phyloP scores from a whole-genome alignment of 192 early-diverging fungal genomes.

The Coemansia sp. region DNA sequence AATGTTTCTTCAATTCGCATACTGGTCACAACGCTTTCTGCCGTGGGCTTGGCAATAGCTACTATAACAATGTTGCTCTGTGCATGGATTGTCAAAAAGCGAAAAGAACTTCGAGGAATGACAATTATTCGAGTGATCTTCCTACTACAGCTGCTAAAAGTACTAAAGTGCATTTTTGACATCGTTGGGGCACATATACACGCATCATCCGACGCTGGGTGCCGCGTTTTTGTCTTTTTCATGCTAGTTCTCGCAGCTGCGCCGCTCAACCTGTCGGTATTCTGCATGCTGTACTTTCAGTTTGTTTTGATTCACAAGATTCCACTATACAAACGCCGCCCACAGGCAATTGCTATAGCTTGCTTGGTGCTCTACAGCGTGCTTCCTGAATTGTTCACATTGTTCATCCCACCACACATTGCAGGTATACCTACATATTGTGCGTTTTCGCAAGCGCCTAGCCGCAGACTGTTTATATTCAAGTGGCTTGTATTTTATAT shows the following conservation, averaged over 20 bases:
- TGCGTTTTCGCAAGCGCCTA: constrained; percentile 17
- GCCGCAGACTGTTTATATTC: constrained; percentile 29
- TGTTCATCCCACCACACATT: constrained; percentile 17
- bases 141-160: constrained; percentile 23
- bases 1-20: constrained; percentile 11
- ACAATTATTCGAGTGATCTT: constrained; percentile 39
- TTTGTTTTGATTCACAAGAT: constrained; percentile 25
- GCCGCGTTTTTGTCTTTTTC: constrained; percentile 25
- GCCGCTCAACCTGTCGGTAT: constrained; percentile 32
- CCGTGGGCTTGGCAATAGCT: constrained; percentile 16
- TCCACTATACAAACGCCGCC: constrained; percentile 10
- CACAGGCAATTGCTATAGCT: neutral
- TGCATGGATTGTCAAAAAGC: constrained; percentile 12
- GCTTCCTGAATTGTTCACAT: constrained; percentile 18
- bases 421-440: constrained; percentile 31
- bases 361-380: constrained; percentile 3
- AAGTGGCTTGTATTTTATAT: constrained; percentile 45
- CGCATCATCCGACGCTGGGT: constrained; percentile 1
- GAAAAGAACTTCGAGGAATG: constrained; percentile 26
- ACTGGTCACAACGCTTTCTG: constrained; percentile 13
- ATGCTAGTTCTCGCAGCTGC: constrained; percentile 14
- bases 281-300: constrained; percentile 42
- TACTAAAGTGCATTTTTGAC: constrained; percentile 17
- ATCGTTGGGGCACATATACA: constrained; percentile 15
- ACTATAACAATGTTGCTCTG: constrained; percentile 11